phyloP scores from a whole-genome alignment of 305 asterid species.

The Euphrasia arctica region DNA sequence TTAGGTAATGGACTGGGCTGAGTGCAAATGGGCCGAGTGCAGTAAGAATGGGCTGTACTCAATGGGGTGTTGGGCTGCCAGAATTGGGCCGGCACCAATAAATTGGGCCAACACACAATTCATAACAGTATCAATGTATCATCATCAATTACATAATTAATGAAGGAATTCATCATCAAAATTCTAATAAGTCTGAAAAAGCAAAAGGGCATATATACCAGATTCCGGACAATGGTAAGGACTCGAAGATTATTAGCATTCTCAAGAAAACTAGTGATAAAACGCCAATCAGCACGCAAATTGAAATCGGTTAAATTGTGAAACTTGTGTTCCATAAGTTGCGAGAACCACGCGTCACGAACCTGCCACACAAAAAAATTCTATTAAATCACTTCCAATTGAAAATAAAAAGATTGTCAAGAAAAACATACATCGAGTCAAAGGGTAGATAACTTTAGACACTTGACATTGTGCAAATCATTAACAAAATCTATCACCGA shows the following conservation, averaged over 20 bases:
- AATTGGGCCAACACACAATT: too few species aligned
- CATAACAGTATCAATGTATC: too few species aligned
- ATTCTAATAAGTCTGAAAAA: too few species aligned
- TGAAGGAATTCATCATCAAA: too few species aligned
- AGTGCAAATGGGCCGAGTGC: too few species aligned
- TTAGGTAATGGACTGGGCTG: too few species aligned
- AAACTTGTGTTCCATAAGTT: neutral
- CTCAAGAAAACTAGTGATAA: conserved; percentile 4
- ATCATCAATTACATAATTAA: too few species aligned
- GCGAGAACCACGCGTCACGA: neutral
- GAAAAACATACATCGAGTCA: neutral
- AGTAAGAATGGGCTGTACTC: too few species aligned
- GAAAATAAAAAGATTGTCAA: neutral
- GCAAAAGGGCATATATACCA: neutral
- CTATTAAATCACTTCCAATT: neutral
- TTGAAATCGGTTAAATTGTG: conserved; percentile 14
- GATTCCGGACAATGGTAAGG: neutral
- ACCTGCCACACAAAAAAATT: neutral
- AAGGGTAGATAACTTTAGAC: neutral
- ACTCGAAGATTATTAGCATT: conserved; percentile 15
- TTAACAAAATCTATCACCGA: conserved; percentile 3
- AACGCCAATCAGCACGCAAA: conserved; percentile 12
- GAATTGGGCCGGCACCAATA: too few species aligned
- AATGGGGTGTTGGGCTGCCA: too few species aligned
- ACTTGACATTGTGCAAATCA: neutral